Conservation (phyloP, 2,329 filamentous ascomycete genomes). For the Teratosphaeria epicoccoides region DNA sequence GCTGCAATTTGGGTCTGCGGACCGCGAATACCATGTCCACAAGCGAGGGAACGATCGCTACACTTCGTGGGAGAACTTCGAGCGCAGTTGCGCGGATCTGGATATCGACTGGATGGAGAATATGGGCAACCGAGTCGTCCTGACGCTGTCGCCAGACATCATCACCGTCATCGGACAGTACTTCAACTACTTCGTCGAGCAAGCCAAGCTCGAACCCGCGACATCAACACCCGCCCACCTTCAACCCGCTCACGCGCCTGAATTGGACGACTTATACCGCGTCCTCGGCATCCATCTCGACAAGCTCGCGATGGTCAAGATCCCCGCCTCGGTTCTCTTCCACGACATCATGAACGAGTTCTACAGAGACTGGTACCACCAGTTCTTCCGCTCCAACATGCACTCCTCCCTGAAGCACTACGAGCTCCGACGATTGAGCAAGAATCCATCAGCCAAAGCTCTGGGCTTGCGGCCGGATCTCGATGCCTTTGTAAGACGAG, state of each 20-base stretch:
- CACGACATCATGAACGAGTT: neutral
- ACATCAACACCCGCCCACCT: conserved; percentile 2
- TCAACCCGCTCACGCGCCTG: neutral
- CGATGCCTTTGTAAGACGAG: conserved; percentile 1
- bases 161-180: neutral
- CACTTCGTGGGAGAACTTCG: neutral
- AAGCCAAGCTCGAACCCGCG: neutral
- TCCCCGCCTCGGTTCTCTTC: neutral
- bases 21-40: neutral
- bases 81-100: neutral
- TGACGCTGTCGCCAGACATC: neutral
- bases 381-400: neutral
- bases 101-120: neutral
- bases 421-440: neutral
- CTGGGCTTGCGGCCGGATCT: conserved; percentile 1
- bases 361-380: neutral
- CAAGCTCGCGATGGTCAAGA: neutral
- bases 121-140: neutral
- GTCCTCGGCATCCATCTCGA: neutral
- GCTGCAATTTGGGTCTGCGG: neutral
- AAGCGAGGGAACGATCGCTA: neutral
- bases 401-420: neutral
- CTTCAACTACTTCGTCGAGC: neutral
- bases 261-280: neutral
- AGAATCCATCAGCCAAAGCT: neutral